Evolutionary conservation across 2,329 filamentous ascomycete genomes (phyloP).

Genomic region (Fusarium foetens): DNA sequence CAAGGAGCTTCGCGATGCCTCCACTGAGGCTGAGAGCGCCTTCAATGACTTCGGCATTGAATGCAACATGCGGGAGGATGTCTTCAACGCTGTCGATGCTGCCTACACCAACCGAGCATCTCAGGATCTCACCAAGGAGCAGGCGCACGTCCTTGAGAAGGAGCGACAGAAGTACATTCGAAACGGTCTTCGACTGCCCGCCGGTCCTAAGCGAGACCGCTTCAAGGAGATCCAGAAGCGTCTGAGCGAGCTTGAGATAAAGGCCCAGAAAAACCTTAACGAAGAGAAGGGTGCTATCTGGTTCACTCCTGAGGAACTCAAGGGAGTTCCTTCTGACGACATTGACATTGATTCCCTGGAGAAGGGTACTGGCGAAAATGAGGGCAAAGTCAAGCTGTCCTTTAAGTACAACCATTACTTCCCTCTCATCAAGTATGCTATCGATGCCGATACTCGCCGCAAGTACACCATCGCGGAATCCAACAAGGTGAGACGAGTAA

Average conservation of each 20-base stretch:
- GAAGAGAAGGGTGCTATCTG: slow-evolving; percentile 85
- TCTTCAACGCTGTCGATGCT: slow-evolving; percentile 74
- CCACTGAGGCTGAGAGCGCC: slow-evolving; percentile 78
- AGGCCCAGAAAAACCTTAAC: slow-evolving; percentile 83
- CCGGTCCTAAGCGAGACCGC: slow-evolving; percentile 75
- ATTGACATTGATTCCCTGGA: slow-evolving; percentile 70
- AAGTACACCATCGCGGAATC: slow-evolving; percentile 79
- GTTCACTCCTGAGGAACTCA: slow-evolving; percentile 78
- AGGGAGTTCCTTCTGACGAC: slow-evolving; percentile 79
- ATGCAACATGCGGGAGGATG: slow-evolving; percentile 82
- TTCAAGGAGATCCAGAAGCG: slow-evolving; percentile 91
- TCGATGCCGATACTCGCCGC: slow-evolving; percentile 73
- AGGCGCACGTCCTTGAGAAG: slow-evolving; percentile 77
- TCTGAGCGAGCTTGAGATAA: slow-evolving; percentile 76
- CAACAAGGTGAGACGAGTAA: slow-evolving; percentile 69
- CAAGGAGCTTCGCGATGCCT: slow-evolving; percentile 76
- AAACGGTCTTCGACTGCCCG: slow-evolving; percentile 78
- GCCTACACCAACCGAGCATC: slow-evolving; percentile 64
- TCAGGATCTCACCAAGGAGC: slow-evolving; percentile 72
- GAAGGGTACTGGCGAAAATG: slow-evolving; percentile 77
- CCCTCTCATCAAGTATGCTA: slow-evolving; percentile 80
- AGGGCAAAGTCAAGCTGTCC: slow-evolving; percentile 77
- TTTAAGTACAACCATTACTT: slow-evolving; percentile 89
- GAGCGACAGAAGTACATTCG: slow-evolving; percentile 80
- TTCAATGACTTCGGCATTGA: slow-evolving; percentile 83